Evolutionary conservation across 805 yeast species (phyloP), one percentile per base, ranked within the genome.

Genomic region (Candida yuanshanica): DNA sequence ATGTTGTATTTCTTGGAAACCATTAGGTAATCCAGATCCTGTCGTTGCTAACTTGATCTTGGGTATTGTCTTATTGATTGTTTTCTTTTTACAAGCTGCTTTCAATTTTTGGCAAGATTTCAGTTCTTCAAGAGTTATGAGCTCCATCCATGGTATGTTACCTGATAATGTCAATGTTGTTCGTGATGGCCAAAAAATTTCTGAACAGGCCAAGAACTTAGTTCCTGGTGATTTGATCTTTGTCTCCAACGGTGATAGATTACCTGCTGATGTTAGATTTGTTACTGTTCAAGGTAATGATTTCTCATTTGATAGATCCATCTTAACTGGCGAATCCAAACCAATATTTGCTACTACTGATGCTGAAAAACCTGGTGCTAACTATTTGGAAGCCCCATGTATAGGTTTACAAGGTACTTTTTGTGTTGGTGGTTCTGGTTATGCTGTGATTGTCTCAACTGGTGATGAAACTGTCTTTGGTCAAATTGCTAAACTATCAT

Each of bases 251-350:
- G 74, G 75, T 20, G 57, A 62, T 27, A 70, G 69, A 46, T 52
- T 72, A 4, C 70, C 77, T 12, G 77, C 77, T 14, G 78, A 72
- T 52, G 55, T 70, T 37, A 60, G 77, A 53, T 60, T 72, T 24
- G 47, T 63, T 20, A 60, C 63, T 9, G 39, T 47, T 20, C 42
- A 56, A 23, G 62, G 70, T 20, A 54, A 58, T 18, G 72, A 66
- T 35, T 60, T 72, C 31, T 49, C 66, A 16, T 69, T 72, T 49
- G 78, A 72, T 49, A 60, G 72, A 44, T 62, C 76, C 13, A 62
- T 71, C 13, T 60, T 72, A 27, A 72, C 78, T 11, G 78, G 78
- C 49, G 77, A 72, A 49, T 69, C 77, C 4, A 62, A 63, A 38
- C 65, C 75, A 6, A 51, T 64, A 5, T 57, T 58, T 14, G 70